A percentile compares a stretch with the other conserved stretches of the same genome.
Conservation (phyloP, 257 asterid genomes). For the Ballota nigra region DNA sequence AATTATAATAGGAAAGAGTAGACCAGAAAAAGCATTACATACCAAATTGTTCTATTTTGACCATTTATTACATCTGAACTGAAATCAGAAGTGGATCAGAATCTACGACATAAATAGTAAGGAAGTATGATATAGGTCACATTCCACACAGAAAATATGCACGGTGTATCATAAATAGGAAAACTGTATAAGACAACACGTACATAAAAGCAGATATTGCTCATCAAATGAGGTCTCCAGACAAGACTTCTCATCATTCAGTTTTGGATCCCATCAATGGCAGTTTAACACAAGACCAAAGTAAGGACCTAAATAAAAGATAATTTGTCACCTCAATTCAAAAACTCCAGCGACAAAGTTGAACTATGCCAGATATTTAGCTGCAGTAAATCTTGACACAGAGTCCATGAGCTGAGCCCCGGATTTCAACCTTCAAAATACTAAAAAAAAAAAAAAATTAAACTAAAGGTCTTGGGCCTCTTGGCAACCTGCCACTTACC, state of each 20-base stretch:
- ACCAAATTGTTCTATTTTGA: neutral
- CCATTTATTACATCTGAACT: neutral
- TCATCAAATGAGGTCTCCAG: neutral
- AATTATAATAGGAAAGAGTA: neutral
- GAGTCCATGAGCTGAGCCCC: neutral
- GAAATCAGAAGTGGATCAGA: neutral
- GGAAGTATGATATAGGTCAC: neutral
- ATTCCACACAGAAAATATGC: neutral
- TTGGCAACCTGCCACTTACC: neutral
- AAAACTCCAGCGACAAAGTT: neutral
- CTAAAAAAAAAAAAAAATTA: too few relatives aligned
- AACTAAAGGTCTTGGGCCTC: too few relatives aligned
- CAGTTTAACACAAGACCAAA: neutral
- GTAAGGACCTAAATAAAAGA: neutral
- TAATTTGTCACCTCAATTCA: neutral
- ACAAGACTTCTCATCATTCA: neutral
- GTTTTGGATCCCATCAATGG: neutral
- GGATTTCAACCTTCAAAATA: neutral
- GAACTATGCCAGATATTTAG: conserved; percentile 9
- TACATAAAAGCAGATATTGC: neutral
- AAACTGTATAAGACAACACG: neutral
- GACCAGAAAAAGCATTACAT: neutral
- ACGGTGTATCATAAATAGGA: neutral
- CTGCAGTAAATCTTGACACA: neutral
- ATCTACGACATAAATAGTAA: neutral